Base-by-base conservation (phyloP, 192 early-diverging fungal genomes). In the Podila clonocystis region DNA sequence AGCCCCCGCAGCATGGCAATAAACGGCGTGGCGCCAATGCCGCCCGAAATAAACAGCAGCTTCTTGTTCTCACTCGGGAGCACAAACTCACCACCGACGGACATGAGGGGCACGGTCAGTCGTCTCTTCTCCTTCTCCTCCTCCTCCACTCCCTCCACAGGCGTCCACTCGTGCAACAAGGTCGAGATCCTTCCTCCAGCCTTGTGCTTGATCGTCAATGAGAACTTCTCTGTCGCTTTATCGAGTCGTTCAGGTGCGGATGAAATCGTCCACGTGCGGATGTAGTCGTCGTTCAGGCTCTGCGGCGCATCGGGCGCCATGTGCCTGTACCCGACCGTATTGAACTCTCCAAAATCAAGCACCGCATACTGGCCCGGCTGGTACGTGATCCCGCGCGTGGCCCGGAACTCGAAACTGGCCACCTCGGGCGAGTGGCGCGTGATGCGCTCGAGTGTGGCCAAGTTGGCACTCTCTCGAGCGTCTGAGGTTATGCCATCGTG, bases 231-330 rank as follows among this genome's bases (percentile, higher is more conserved):
- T 8, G 41, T 24, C 22, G 19, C 17, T 3, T 55, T 55, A 22
- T 9, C 52, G 9, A 7, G n/a, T 22, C 4, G 19, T 1, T 61
- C 30, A 13, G 59, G 9, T 31, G 59, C 59, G 6, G 59, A 61
- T 1, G 59, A 61, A 19, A 61, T 61, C 5, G 76, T 79, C 76
- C 76, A 79, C 0, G 76, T 79, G 1, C 76, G 76, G 34, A 79
- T 72, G 50, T 68, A 79, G 49, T 79, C 76, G 55, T 79, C 76
- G 28, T 79, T 79, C 61, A 79, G 28, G 24, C 76, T 79, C 17
- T 68, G 70, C 19, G 76, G 76, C 29, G 71, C 50, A 17, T 79
- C 76, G 8, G 57, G 57, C 0, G 59, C 70, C 76, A 79, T 79
- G 28, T 79, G 76, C 13, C 65, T 57, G 36, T 79, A 79, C n/a